phyloP scores from a whole-genome alignment of 2,329 filamentous ascomycete genomes.

The Bipolaris sorokiniana region DNA sequence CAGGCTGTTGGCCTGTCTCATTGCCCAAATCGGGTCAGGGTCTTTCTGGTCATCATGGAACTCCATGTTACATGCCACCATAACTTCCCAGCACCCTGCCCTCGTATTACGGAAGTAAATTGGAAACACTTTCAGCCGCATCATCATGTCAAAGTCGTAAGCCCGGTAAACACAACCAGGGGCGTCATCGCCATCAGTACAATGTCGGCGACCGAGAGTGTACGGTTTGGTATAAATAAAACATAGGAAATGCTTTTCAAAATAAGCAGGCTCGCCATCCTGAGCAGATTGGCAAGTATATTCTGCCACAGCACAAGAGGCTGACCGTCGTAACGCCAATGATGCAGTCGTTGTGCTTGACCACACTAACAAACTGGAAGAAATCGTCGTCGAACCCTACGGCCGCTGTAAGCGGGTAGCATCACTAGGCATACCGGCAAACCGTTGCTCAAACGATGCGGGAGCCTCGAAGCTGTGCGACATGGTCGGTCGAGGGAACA shows the following conservation, averaged over 20 bases:
- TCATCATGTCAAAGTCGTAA: slow-evolving; percentile 35
- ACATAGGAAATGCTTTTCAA: slow-evolving; percentile 45
- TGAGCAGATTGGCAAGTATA: slow-evolving; percentile 29
- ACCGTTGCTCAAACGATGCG: slow-evolving; percentile 49
- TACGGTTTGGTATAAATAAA: slow-evolving; percentile 31
- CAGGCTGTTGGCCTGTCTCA: slow-evolving; percentile 1
- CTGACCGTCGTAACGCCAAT: slow-evolving; percentile 42
- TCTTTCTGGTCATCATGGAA: neutral
- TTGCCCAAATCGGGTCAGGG: neutral
- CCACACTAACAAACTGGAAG: slow-evolving; percentile 29
- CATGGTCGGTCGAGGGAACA: slow-evolving; percentile 54
- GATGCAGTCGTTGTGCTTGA: slow-evolving; percentile 37
- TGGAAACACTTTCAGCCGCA: slow-evolving; percentile 34
- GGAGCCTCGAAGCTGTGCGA: slow-evolving; percentile 47
- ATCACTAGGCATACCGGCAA: slow-evolving; percentile 39
- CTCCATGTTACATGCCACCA: neutral
- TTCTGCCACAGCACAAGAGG: slow-evolving; percentile 29
- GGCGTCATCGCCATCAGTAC: slow-evolving; percentile 21
- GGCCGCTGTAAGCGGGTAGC: slow-evolving; percentile 31
- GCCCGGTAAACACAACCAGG: slow-evolving; percentile 13
- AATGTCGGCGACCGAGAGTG: slow-evolving; percentile 23
- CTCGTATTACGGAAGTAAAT: slow-evolving; percentile 35
- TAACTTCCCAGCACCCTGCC: slow-evolving; percentile 8
- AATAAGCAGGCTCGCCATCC: slow-evolving; percentile 26
- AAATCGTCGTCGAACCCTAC: slow-evolving; percentile 28